phyloP scores from a whole-genome alignment of 1,139 yeast species.

The Blastobotrys niveus region DNA sequence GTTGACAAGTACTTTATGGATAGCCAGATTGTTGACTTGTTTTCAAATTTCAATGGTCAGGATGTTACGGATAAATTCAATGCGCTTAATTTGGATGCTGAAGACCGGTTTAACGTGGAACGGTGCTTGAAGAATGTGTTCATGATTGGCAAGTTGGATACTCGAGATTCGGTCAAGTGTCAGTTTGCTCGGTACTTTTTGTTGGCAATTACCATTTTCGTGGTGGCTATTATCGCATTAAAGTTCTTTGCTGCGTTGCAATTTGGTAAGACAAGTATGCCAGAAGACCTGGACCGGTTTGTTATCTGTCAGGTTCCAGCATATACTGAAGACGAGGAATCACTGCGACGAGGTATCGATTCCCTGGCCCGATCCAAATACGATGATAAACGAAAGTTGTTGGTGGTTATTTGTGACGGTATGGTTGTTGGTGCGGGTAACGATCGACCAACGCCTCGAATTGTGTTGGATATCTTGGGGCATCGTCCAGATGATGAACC shows the following conservation, averaged over 20 bases:
- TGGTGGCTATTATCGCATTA: constrained; percentile 34
- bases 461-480: constrained; percentile 40
- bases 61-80: constrained; percentile 33
- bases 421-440: constrained; percentile 43
- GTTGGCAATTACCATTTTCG: constrained; percentile 37
- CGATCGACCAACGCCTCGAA: constrained; percentile 40
- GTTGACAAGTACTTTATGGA: constrained; percentile 34
- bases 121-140: constrained; percentile 38
- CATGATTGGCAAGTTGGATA: constrained; percentile 39
- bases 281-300: constrained; percentile 38
- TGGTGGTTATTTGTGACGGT: constrained; percentile 40
- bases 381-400: constrained; percentile 39
- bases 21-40: constrained; percentile 28
- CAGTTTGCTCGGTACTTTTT: constrained; percentile 40
- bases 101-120: constrained; percentile 27
- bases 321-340: constrained; percentile 41
- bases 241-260: constrained; percentile 41
- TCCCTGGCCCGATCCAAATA: constrained; percentile 38
- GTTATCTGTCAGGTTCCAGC: constrained; percentile 42
- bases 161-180: constrained; percentile 36
- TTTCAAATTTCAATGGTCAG: constrained; percentile 35
- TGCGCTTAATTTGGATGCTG: constrained; percentile 26
- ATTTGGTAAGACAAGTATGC: constrained; percentile 32
- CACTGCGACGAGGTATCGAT: constrained; percentile 40
- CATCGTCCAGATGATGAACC: constrained; percentile 38